Evolutionary conservation across 345 rosid genomes (phyloP), one percentile per base, ranked within the genome.

Genomic region (Salix dunnii): DNA sequence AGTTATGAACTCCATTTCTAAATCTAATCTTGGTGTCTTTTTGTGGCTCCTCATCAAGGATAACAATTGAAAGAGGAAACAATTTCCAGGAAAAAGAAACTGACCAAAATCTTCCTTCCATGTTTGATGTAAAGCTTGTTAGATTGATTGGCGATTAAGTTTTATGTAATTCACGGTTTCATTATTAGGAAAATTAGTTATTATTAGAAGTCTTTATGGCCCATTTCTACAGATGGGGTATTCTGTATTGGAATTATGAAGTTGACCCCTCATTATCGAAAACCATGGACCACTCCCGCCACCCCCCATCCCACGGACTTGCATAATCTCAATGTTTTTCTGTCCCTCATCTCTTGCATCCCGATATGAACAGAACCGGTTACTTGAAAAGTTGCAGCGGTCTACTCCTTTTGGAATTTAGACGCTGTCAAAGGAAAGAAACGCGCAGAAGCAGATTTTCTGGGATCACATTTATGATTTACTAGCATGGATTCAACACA

Each of bases 71-170:
- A 67, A 80, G 71, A 80, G 80, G 42, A 77, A 70, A 74, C 35
- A 46, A 74, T 76, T 81, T 65, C 63, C 68, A 3, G 43, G 43
- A 74, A 33, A 31, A 43, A 63, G 46, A 35, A 74, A 72, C 79
- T 75, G 75, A 68, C 61, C 30, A 17, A 76, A 70, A 58, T 78
- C 69, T 35, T 60, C 76, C 73, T 48, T 67, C 70, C 38, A 72
- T 36, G 49, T 67, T 71, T 72, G 77, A 70, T 82, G 85, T 84
- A 83, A 86, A 86, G 85, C 74, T 74, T 68, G 55, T 73, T 80
- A 61, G 79, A 40, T 69, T 76, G 71, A 72, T 69, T 60, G 76
- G 70, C 64, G 58, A 38, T 77, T 20, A 28, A 62, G 67, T 76
- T 42, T 79, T 76, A 58, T 78, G 87, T 77, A 79, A 78, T 74